These are phyloP conservation scores for Gastrolobium villosum DNA, from an alignment of 306 rosid genomes.

Conservation along the genomic window DNA sequence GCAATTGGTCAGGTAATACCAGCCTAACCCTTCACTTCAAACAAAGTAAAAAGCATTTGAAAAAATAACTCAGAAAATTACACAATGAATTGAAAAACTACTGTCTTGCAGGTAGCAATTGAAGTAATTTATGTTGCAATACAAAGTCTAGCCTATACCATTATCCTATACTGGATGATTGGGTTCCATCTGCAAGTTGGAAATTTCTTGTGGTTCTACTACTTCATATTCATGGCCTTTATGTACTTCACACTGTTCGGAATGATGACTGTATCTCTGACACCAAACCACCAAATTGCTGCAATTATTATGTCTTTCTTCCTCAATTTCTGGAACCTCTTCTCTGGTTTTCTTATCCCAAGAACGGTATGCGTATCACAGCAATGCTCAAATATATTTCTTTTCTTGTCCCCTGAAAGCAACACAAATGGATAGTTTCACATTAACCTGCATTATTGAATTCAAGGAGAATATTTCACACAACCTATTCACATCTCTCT, in stretches of 20 bases:
- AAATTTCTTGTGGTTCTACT: constrained; percentile 77
- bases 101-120: constrained; percentile 70
- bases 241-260: constrained; percentile 81
- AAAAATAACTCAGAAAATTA: not conserved
- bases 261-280: constrained; percentile 78
- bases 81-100: not conserved
- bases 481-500: not conserved
- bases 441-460: not conserved
- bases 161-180: constrained; percentile 72
- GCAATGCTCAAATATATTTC: not conserved
- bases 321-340: constrained; percentile 82
- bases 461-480: constrained; percentile 9
- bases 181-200: constrained; percentile 59
- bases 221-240: constrained; percentile 78
- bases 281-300: constrained; percentile 76
- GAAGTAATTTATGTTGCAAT: constrained; percentile 71
- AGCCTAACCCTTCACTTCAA: not conserved
- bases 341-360: constrained; percentile 82
- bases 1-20: constrained; percentile 75
- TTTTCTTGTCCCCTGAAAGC: not conserved
- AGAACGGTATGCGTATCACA: constrained; percentile 64
- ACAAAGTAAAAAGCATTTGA: not conserved
- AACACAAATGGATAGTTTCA: not conserved
- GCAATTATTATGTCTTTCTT: constrained; percentile 76
- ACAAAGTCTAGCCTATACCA: constrained; percentile 56